Percentiles rank a stretch among this genome's conserved stretches.
Conservation (phyloP, 805 yeast species). For the Candida berthetii region DNA sequence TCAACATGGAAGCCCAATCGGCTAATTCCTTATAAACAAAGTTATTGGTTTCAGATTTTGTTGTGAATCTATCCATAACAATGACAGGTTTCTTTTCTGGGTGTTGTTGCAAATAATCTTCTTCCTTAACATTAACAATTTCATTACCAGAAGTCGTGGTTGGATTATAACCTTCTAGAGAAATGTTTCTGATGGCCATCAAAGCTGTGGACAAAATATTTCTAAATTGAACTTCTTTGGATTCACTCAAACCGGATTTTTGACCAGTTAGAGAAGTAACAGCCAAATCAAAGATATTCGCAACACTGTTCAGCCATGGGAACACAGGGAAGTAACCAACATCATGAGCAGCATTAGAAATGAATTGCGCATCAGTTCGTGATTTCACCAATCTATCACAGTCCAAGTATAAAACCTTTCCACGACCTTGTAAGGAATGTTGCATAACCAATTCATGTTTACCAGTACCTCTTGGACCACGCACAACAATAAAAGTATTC, state of each 20-base stretch:
- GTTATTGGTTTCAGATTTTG: slow-evolving; percentile 52
- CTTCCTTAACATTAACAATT: slow-evolving; percentile 48
- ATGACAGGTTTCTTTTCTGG: slow-evolving; percentile 84
- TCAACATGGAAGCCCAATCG: slow-evolving; percentile 81
- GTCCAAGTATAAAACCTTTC: slow-evolving; percentile 63
- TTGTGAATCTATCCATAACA: slow-evolving; percentile 68
- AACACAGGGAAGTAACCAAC: slow-evolving; percentile 92
- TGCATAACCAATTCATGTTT: slow-evolving; percentile 73
- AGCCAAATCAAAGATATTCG: slow-evolving; percentile 75
- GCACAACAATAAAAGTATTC: slow-evolving; percentile 83
- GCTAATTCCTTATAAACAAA: slow-evolving; percentile 71
- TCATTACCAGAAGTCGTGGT: slow-evolving; percentile 23
- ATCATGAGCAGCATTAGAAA: slow-evolving; percentile 64
- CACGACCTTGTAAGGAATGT: slow-evolving; percentile 54
- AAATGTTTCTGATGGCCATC: slow-evolving; percentile 66
- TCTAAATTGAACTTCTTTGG: slow-evolving; percentile 75
- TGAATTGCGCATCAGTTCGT: slow-evolving; percentile 63
- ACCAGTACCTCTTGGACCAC: slow-evolving; percentile 96
- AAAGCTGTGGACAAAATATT: slow-evolving; percentile 69
- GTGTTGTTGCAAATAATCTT: slow-evolving; percentile 76
- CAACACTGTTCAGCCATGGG: slow-evolving; percentile 82
- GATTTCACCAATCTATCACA: slow-evolving; percentile 73
- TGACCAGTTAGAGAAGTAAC: slow-evolving; percentile 92
- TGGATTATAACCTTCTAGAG: slow-evolving; percentile 38
- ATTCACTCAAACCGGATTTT: slow-evolving; percentile 82